A percentile compares a stretch with the other conserved stretches of the same genome.
Evolutionary conservation across 169 alveolate species (phyloP).

Genomic region (Plasmodium relictum): DNA sequence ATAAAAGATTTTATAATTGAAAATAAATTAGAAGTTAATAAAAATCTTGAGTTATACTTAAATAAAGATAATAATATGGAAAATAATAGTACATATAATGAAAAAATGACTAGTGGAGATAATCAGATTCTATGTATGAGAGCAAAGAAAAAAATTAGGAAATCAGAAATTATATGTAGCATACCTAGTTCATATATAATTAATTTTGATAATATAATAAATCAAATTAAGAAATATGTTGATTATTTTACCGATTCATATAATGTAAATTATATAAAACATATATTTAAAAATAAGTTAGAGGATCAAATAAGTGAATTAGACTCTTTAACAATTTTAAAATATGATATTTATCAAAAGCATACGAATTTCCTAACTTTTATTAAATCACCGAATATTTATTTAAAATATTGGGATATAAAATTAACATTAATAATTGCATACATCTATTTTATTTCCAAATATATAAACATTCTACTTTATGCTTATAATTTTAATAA

Average conservation of each 20-base stretch:
- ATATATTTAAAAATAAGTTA: conserved; percentile 65
- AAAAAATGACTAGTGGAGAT: neutral
- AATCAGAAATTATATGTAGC: conserved; percentile 22
- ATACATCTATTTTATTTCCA: conserved; percentile 53
- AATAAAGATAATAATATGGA: neutral
- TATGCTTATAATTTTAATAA: conserved; percentile 58
- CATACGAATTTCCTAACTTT: conserved; percentile 34
- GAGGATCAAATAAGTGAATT: conserved; percentile 43
- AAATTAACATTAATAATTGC: conserved; percentile 60
- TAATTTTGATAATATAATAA: conserved; percentile 30
- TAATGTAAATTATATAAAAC: conserved; percentile 63
- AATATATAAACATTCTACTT: conserved; percentile 51
- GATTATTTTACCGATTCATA: conserved; percentile 18
- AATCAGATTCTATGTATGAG: conserved; percentile 36
- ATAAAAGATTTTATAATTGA: conserved; percentile 33
- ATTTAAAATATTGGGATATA: conserved; percentile 74
- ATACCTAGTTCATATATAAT: conserved; percentile 56
- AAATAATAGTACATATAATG: neutral
- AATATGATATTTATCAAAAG: conserved; percentile 60
- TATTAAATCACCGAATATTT: conserved; percentile 59
- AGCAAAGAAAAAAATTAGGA: conserved; percentile 37
- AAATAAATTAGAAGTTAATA: neutral
- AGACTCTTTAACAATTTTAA: conserved; percentile 29
- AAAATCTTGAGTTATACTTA: neutral
- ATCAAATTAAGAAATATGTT: conserved; percentile 43